A percentile compares a stretch with the other conserved stretches of the same genome.
Evolutionary conservation across 192 early-diverging fungal species (phyloP).

Genomic region (Coemansia sp.): DNA sequence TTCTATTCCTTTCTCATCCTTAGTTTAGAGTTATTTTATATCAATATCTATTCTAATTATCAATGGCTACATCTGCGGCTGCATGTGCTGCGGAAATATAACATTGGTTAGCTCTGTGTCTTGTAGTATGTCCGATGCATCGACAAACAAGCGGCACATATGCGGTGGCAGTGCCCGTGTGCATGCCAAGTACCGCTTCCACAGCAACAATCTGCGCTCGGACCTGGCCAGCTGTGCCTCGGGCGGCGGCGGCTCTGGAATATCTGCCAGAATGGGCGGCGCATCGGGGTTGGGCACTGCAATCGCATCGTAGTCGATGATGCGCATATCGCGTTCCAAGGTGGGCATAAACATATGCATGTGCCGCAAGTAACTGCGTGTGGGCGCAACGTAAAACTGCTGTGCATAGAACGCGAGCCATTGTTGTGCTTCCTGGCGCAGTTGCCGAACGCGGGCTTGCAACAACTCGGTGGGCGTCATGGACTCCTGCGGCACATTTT

Average conservation of each 20-base stretch:
- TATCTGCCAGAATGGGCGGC: constrained; percentile 15
- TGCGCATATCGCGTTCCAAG: constrained; percentile 34
- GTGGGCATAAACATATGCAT: constrained; percentile 35
- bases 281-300: not conserved
- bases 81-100: constrained; percentile 17
- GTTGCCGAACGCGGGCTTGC: constrained; percentile 19
- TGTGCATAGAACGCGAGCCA: constrained; percentile 55
- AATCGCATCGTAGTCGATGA: constrained; percentile 48
- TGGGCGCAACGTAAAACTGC: constrained; percentile 47
- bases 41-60: not conserved
- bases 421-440: constrained; percentile 44
- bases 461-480: constrained; percentile 15
- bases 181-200: constrained; percentile 29
- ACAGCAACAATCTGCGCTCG: constrained; percentile 31
- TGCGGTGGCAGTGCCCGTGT: constrained; percentile 29
- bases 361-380: constrained; percentile 37
- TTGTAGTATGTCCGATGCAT: constrained; percentile 42
- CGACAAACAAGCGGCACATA: constrained; percentile 48
- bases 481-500: not conserved
- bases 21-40: too few species aligned
- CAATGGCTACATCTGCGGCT: constrained; percentile 10
- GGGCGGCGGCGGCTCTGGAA: constrained; percentile 47
- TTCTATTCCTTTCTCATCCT: too few species aligned
- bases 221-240: constrained; percentile 45
- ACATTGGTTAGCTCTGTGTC: constrained; percentile 22